These are phyloP conservation scores for Colletotrichum sp. DNA, from an alignment of 2,329 filamentous ascomycete genomes.

Conservation along the genomic window DNA sequence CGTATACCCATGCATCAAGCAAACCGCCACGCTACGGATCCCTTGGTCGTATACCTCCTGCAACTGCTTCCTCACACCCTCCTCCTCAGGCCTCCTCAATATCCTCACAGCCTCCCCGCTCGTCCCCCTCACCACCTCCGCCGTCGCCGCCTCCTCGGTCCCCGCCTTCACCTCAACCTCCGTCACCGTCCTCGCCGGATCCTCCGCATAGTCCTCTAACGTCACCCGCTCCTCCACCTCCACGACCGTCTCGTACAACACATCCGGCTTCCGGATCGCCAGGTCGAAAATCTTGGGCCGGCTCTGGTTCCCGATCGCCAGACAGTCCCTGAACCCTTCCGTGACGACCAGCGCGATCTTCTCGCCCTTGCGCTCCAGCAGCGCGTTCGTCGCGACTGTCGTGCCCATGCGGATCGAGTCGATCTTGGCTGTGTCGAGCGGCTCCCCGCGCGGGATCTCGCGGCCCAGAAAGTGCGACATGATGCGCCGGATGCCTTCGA, in stretches of 20 bases:
- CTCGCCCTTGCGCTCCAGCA: conserved; percentile 90
- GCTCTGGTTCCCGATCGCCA: conserved; percentile 90
- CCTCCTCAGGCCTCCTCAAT: conserved; percentile 58
- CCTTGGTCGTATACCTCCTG: conserved; percentile 69
- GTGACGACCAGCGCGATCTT: conserved; percentile 87
- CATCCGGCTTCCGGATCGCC: conserved; percentile 84
- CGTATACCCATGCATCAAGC: conserved; percentile 91
- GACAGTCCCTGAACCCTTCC: conserved; percentile 84
- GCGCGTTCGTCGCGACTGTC: conserved; percentile 90
- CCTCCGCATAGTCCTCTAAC: conserved; percentile 89
- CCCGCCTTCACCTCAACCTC: conserved; percentile 60
- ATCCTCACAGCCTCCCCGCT: conserved; percentile 74
- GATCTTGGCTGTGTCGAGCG: conserved; percentile 82
- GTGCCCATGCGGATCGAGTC: conserved; percentile 96
- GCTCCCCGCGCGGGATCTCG: conserved; percentile 80
- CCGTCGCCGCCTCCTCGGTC: conserved; percentile 48
- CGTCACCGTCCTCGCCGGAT: conserved; percentile 68
- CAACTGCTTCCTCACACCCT: conserved; percentile 58
- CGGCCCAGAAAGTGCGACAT: conserved; percentile 77
- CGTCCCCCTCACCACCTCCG: conserved; percentile 70
- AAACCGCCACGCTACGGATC: conserved; percentile 84
- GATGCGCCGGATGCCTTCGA: conserved; percentile 88
- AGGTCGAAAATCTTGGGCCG: conserved; percentile 91
- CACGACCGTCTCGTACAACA: conserved; percentile 84
- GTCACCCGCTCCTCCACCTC: conserved; percentile 92